Base-by-base conservation (phyloP, 2,329 filamentous ascomycete genomes). In the Seiridium cupressi region DNA sequence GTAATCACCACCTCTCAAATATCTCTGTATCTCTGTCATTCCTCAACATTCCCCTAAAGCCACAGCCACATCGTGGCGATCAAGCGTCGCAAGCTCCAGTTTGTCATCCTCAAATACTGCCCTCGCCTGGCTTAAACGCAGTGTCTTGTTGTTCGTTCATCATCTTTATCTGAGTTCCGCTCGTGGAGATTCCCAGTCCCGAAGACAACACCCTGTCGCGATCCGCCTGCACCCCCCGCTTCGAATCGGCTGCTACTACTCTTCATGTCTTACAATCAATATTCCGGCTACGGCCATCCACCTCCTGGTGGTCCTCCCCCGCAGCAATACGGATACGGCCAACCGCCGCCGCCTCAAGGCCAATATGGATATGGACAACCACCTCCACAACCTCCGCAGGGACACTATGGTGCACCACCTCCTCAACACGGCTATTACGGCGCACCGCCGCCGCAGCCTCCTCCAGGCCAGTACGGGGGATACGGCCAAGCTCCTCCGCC, bases 391-490 rank as follows among this genome's bases (percentile, higher is more conserved):
- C 18, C 72, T 3, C 73, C 72, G 35, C 69, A 64, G 32, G 73
- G 67, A 61, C 67, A 65, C 6, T 76, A 77, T 60, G 72, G 70
- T 47, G 70, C 70, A 32, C 73, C 68, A 32, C 72, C 68, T 55
- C 69, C 72, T 31, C 62, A 55, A 54, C 64, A 62, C 36, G 64
- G 73, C 51, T 66, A 66, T 13, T 74, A 77, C 60, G 74, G 74
- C 44, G 72, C 73, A 26, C 74, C 76, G 9, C 74, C 74, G 31
- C 68, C 73, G 46, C 69, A 71, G 5, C 65, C 65, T 46, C 69
- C 66, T 26, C 62, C 65, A 31, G 51, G 65, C 58, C 59, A 67
- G 59, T 81, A 80, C 57, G 77, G 77, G 36, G 74, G 44, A 6
- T 46, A 48, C 44, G 55, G 55, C 5, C 55, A 58, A 34, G 32